A percentile compares a stretch with the other conserved stretches of the same genome.
These are phyloP conservation scores for Fusarium verticillioides DNA, from an alignment of 2,329 filamentous ascomycete species.

Conservation along the genomic window DNA sequence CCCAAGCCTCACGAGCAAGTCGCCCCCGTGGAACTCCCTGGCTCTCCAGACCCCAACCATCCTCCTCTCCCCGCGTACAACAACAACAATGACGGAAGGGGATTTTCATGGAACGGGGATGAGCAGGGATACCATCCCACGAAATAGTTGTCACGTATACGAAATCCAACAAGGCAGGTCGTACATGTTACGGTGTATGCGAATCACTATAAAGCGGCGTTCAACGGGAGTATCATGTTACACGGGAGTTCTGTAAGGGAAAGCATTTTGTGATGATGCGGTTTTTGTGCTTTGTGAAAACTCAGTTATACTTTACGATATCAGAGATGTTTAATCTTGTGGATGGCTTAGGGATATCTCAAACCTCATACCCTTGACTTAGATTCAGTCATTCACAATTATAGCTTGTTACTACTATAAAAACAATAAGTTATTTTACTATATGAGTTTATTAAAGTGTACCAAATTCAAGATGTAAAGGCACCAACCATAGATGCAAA, in stretches of 20 bases:
- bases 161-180: constrained; percentile 1
- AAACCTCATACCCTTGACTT: background rate
- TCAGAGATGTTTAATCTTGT: constrained; percentile 14
- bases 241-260: constrained; percentile 21
- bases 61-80: constrained; percentile 51
- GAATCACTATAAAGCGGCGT: constrained; percentile 14
- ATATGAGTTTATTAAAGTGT: background rate
- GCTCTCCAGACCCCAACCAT: constrained; percentile 45
- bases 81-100: constrained; percentile 23
- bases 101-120: constrained; percentile 48
- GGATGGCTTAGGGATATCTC: background rate
- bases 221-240: constrained; percentile 16
- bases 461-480: background rate
- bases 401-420: background rate
- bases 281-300: constrained; percentile 3
- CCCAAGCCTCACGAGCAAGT: constrained; percentile 35
- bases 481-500: background rate
- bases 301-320: constrained; percentile 15
- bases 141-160: constrained; percentile 15
- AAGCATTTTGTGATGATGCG: constrained; percentile 10
- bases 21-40: constrained; percentile 51
- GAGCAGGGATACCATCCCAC: constrained; percentile 45
- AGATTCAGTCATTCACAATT: background rate
- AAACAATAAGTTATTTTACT: background rate
- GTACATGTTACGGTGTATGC: constrained; percentile 10